Conservation (phyloP, 768 basidiomycete genomes). For the Boletus rex-veris region DNA sequence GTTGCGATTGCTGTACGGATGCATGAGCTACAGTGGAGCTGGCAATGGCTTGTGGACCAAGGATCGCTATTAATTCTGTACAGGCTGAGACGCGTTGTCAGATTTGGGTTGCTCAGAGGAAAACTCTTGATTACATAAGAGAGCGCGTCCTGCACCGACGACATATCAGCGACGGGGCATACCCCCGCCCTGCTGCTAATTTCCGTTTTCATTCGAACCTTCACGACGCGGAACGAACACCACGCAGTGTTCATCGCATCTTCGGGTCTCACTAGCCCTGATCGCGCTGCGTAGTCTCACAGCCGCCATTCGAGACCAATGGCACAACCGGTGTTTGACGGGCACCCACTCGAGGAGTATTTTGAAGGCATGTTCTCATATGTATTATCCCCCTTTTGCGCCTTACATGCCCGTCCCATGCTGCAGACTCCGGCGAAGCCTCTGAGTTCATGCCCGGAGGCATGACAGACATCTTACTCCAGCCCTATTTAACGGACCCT, state of each 20-base stretch:
- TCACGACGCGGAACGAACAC: conserved; percentile 23
- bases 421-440: conserved; percentile 56
- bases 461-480: conserved; percentile 33
- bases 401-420: conserved; percentile 16
- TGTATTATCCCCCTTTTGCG: neutral
- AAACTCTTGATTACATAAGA: neutral
- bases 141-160: neutral
- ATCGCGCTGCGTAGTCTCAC: conserved; percentile 10
- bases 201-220: conserved; percentile 14
- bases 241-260: conserved; percentile 22
- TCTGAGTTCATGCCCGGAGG: conserved; percentile 58
- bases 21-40: no score
- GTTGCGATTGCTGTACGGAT: no score
- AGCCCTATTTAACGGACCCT: conserved; percentile 13
- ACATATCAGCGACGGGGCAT: neutral
- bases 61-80: no score
- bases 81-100: no score
- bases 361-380: conserved; percentile 47
- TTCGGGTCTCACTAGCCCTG: neutral
- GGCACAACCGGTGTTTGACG: conserved; percentile 77
- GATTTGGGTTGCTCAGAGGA: no score
- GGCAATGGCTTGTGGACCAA: no score
- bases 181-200: conserved; percentile 15
- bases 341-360: conserved; percentile 74
- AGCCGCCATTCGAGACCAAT: conserved; percentile 34